Conservation (phyloP, 2,329 filamentous ascomycete genomes). For the Colletotrichum destructivum region DNA sequence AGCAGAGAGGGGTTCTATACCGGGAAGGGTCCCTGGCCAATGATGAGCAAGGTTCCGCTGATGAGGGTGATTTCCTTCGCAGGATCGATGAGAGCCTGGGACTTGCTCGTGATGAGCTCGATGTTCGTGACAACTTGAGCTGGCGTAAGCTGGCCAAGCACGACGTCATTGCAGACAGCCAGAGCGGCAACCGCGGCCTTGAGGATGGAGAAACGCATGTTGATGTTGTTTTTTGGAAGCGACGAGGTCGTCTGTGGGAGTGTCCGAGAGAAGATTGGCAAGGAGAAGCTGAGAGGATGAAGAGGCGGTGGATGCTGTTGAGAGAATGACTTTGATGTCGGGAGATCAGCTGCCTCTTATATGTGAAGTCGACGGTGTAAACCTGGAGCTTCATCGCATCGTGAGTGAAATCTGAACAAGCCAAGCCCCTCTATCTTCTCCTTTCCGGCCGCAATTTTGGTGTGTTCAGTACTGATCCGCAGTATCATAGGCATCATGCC, state of each 20-base stretch:
- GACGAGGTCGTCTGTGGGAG: background rate
- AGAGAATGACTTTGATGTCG: background rate
- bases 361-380: background rate
- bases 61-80: slow-evolving; percentile 48
- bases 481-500: background rate
- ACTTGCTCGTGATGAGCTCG: slow-evolving; percentile 45
- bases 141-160: slow-evolving; percentile 41
- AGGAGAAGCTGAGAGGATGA: no score
- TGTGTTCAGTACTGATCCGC: background rate
- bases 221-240: slow-evolving; percentile 1
- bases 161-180: slow-evolving; percentile 42
- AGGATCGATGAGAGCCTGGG: slow-evolving; percentile 46
- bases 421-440: accelerated
- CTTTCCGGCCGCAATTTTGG: background rate
- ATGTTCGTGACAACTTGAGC: slow-evolving; percentile 47
- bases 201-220: slow-evolving; percentile 43
- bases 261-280: background rate
- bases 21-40: slow-evolving; percentile 51
- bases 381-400: background rate
- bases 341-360: slow-evolving; percentile 5
- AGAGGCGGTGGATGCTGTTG: background rate
- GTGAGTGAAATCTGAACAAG: background rate
- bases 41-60: slow-evolving; percentile 47
- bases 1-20: slow-evolving; percentile 38
- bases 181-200: slow-evolving; percentile 40